Percentiles rank a stretch among this genome's conserved stretches.
These are phyloP conservation scores for Neopestalotiopsis sp. DNA, from an alignment of 2,329 filamentous ascomycete genomes.

Conservation along the genomic window DNA sequence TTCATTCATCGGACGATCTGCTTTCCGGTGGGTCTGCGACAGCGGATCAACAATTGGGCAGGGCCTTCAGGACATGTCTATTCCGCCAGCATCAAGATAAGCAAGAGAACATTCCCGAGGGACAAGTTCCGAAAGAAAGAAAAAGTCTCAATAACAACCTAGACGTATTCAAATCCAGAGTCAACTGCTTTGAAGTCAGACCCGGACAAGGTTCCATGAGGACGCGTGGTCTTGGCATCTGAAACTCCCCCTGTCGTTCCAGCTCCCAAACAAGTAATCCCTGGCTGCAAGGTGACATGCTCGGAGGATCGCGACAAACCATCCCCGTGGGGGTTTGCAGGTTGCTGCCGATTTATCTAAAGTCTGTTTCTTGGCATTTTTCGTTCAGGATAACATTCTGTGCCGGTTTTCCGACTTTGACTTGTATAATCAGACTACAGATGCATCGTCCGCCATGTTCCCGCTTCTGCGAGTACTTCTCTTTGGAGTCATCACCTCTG, in stretches of 20 bases:
- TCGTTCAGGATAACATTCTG: neutral
- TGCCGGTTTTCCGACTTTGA: neutral
- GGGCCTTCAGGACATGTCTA: neutral
- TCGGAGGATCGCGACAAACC: neutral
- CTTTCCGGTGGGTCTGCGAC: constrained; percentile 17
- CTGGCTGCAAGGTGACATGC: neutral
- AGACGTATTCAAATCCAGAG: neutral
- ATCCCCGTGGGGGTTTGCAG: neutral
- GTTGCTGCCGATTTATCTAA: neutral
- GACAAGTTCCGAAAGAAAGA: neutral
- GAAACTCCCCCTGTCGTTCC: constrained; percentile 17
- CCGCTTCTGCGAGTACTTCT: neutral
- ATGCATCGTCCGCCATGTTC: constrained; percentile 6
- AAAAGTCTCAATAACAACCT: neutral
- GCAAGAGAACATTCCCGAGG: neutral
- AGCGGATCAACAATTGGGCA: neutral
- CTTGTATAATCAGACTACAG: neutral
- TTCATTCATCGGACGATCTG: constrained; percentile 13
- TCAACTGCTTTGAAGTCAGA: neutral
- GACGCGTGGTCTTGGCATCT: constrained; percentile 17
- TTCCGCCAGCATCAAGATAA: no score
- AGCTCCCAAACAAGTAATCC: neutral
- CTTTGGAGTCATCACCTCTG: constrained; percentile 14
- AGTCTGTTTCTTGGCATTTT: constrained; percentile 7
- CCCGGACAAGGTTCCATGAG: neutral